A percentile compares a stretch with the other conserved stretches of the same genome.
Evolutionary conservation across 257 asterid genomes (phyloP).

Genomic region (Capsicum baccatum): DNA sequence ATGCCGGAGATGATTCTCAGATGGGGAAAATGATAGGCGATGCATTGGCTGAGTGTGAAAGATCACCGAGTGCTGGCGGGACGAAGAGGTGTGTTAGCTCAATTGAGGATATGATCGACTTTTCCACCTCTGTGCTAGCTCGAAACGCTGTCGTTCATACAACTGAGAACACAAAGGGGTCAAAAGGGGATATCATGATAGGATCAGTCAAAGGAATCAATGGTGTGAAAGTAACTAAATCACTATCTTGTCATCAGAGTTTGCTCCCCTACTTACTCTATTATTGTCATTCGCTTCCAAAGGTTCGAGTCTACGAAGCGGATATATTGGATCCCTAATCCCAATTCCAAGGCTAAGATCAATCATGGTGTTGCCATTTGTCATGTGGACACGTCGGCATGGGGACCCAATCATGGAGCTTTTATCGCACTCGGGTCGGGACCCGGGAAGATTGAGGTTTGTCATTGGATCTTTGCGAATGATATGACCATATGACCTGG

Average conservation of each 20-base stretch:
- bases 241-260: slow-evolving; percentile 93
- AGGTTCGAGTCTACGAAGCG: slow-evolving; percentile 90
- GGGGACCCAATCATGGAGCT: slow-evolving; percentile 89
- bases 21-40: slow-evolving; percentile 53
- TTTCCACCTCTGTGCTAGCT: slow-evolving; percentile 70
- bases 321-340: slow-evolving; percentile 76
- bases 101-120: slow-evolving; percentile 88
- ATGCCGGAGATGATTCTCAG: slow-evolving; percentile 55
- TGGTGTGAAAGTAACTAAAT: slow-evolving; percentile 68
- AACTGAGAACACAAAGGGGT: slow-evolving; percentile 58
- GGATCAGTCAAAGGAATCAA: slow-evolving; percentile 68
- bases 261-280: slow-evolving; percentile 75
- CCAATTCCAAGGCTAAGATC: slow-evolving; percentile 51
- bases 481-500: slow-evolving; percentile 93
- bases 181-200: slow-evolving; percentile 49
- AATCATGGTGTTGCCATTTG: slow-evolving; percentile 87
- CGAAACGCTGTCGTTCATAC: slow-evolving; percentile 61
- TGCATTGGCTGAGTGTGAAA: slow-evolving; percentile 66
- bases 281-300: slow-evolving; percentile 92
- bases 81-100: slow-evolving; percentile 79
- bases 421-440: slow-evolving; percentile 69
- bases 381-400: slow-evolving; percentile 73
- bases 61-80: slow-evolving; percentile 73
- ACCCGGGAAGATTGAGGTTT: slow-evolving; percentile 87
- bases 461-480: slow-evolving; percentile 92